These are phyloP conservation scores for Colletotrichum sidae DNA, from an alignment of 2,329 filamentous ascomycete species.

Conservation along the genomic window DNA sequence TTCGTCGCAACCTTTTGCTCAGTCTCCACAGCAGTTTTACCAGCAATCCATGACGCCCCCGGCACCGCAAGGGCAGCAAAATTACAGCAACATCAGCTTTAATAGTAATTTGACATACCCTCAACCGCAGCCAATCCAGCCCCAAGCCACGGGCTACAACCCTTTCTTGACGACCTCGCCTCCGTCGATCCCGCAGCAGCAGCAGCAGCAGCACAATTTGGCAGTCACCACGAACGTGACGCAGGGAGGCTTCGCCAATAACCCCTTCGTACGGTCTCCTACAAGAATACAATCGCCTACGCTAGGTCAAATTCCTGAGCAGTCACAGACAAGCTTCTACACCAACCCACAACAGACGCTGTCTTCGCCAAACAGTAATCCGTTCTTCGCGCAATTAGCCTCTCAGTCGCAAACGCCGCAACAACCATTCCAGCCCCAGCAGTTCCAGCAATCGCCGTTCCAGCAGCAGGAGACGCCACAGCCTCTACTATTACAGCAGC, in stretches of 20 bases:
- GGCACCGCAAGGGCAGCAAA: constrained; percentile 53
- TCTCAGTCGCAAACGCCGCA: constrained; percentile 26
- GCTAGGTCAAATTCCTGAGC: constrained; percentile 65
- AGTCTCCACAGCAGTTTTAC: constrained; percentile 51
- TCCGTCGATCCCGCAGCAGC: constrained; percentile 41
- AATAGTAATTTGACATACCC: constrained; percentile 58
- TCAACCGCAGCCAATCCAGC: constrained; percentile 49
- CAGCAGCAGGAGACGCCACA: constrained; percentile 32
- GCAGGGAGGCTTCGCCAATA: constrained; percentile 52
- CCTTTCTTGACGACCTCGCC: constrained; percentile 60
- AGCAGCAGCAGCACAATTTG: constrained; percentile 52
- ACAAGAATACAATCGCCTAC: constrained; percentile 62
- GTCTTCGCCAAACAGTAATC: constrained; percentile 41
- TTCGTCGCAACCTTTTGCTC: constrained; percentile 52
- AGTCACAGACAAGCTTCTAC: constrained; percentile 58
- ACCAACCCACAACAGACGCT: constrained; percentile 43
- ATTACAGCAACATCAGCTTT: constrained; percentile 53
- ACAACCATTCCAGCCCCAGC: constrained; percentile 38
- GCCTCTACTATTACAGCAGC: constrained; percentile 19
- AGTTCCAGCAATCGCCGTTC: constrained; percentile 38
- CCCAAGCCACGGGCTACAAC: constrained; percentile 59
- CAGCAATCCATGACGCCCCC: constrained; percentile 58
- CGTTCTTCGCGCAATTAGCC: constrained; percentile 44
- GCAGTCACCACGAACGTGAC: constrained; percentile 53
- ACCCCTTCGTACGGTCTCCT: constrained; percentile 63